Base-by-base conservation (phyloP, 805 yeast species). In the Yarrowia alimentaria region DNA sequence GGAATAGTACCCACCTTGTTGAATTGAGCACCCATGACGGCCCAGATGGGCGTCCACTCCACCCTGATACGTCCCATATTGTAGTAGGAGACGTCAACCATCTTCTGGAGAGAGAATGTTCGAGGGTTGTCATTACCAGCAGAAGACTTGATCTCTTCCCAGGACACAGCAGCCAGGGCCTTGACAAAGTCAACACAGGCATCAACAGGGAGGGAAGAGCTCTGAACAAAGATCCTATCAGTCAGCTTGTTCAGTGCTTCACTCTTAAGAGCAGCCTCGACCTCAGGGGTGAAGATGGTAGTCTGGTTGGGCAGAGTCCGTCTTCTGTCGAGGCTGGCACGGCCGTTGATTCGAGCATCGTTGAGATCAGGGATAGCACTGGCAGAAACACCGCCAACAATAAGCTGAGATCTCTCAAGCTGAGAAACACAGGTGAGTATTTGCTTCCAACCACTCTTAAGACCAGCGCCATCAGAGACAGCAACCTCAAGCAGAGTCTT, bases 11-110 rank as follows among this genome's bases (percentile, higher is more conserved):
- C 95, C 56, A 89, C 90, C 40, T 74, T 77, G 57, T 87, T 86
- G 69, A 93, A 93, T 33, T 86, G 85, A 53, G 78, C 85, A 12
- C 95, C 96, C 85, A 93, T 85, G 8, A 86, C 84, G 12, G 85
- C 78, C 99, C 99, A 93, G 54, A 93, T 73, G 51, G 87, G 91
- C 5, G 95, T 80, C 97, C 99, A 93, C 68, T 94, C 96, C 55
- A 93, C 81, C 65, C 96, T 80, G 60, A 93, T 90, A 71, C 99
- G 85, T 45, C 81, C 81, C 97, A 93, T 93, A 65, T 94, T 94
- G 71, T 94, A 93, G 67, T 93, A 91, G 68, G 97, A 91, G 33
- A 93, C 95, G 67, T 94, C 99, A 48, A 93, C 95, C 75, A 93
- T 85, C 64, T 93, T 93, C 63, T 89, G 98, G 56, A 93, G 70